Base-by-base conservation (phyloP, 2,329 filamentous ascomycete genomes). In the Aspergillus sp. region DNA sequence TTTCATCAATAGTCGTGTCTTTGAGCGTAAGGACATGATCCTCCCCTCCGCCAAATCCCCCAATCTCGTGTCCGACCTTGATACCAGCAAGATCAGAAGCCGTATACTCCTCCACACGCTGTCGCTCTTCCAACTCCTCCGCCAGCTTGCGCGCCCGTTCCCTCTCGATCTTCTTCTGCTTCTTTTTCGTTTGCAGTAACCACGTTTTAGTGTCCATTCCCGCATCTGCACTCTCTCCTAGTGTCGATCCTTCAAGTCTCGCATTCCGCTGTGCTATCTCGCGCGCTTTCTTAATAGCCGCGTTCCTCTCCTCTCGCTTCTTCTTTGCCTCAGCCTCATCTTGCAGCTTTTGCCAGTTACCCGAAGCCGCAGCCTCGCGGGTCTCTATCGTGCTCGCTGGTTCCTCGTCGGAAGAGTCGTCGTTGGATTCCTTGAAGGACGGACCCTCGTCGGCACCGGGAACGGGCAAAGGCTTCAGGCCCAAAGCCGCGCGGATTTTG, bases 1-100 rank as follows among this genome's bases (percentile, higher is more conserved):
- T 88, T 58, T 90, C 86, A 49, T 92, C 85, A 55, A 99, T 91
- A 1, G 90, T 91, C 1, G 90, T 85, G 75, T 99, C 95, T 70
- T 96, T 97, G n/a, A 99, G 83, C 0, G 93, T 97, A 53, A 99
- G 80, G 33, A 99, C 86, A 70, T 98, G 92, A 58, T 96, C 93
- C 58, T 90, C 87, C 2, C 70, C 81, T 52, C 91, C 91, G 23
- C 90, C 86, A 62, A 99, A 93, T 21, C 90, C 85, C 4, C 85
- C 85, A 58, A 93, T 76, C 71, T 96, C 91, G 72, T 99, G 95
- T 4, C 88, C 93, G 52, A 99, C 93, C 72, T 91, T 95, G 66
- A 99, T 87, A 39, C 93, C 95, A 0, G 91, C 89, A 49, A 98
- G 80, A 70, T 98, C 93, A 60, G 89, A 89, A 4, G 91, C 86